Evolutionary conservation across 768 basidiomycete genomes (phyloP), one percentile per base, ranked within the genome.

Genomic region (Serpula lacrymans): DNA sequence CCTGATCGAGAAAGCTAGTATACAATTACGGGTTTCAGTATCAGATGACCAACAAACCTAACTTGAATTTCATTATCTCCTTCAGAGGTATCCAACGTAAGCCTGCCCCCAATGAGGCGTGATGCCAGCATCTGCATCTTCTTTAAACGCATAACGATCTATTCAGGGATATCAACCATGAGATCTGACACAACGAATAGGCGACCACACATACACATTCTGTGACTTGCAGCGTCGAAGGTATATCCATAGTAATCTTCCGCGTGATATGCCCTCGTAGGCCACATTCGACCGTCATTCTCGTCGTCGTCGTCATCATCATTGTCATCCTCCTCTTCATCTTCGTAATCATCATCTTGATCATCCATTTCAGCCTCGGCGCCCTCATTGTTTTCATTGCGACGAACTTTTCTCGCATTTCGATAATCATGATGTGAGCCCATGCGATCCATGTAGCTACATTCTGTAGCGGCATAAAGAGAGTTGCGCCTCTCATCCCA

Each of bases 391-490:
- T 26, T 3, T 26, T 33, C 28, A 18, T 43, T 37, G 28, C 24
- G 41, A 31, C 39, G 46, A 37, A 47, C 53, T 32, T 28, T 45
- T 47, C 43, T 54, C 36, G 49, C 60, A 26, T 27, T 44, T 29
- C 48, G 57, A 41, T 49, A 62, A 3, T 51, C 57, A 17, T 50
- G 42, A 20, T 45, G 45, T 13, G 42, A 16, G 10, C 60, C 58
- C 18, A 50, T 32, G 14, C 54, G 46, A 44, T 62, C 57, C 13
- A 62, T 43, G 37, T 65, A 53, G 3, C 24, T 22, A 50, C 65
- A 69, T 23, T 46, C 46, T 3, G 71, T 70, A 3, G 58, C 54
- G 3, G 64, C 69, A 44, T 60, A 69, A 5, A 71, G 53, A 5
- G 57, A 39, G 14, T 55, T 54, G 23, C 42, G 48, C 5, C 22